Conservation (phyloP, 106 monocot genomes). For the Gastrodia elata region DNA sequence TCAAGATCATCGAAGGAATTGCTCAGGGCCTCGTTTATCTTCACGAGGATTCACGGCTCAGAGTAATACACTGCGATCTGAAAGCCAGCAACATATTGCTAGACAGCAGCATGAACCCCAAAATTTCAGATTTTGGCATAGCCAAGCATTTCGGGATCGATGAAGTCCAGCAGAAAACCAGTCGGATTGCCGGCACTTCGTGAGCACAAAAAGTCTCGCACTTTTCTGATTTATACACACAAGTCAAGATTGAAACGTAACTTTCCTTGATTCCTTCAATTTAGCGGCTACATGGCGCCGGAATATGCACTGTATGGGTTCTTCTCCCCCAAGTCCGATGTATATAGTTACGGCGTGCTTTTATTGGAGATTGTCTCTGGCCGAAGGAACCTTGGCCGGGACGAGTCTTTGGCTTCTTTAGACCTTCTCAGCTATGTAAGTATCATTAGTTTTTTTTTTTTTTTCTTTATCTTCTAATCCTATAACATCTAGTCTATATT, state of each 20-base stretch:
- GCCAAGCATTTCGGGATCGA: conserved; percentile 9
- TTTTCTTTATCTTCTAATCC: no score
- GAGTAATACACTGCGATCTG: conserved; percentile 11
- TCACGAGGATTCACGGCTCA: conserved; percentile 11
- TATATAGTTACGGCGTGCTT: conserved; percentile 11
- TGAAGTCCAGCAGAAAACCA: conserved; percentile 8
- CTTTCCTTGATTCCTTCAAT: background rate
- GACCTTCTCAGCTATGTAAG: conserved; percentile 7
- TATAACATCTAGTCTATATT: no score
- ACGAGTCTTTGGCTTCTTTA: background rate
- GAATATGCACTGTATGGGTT: conserved; percentile 9
- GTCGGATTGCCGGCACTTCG: conserved; percentile 8
- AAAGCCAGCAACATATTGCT: conserved; percentile 19
- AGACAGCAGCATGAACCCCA: conserved; percentile 11
- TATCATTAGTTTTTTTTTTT: background rate
- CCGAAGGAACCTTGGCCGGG: background rate
- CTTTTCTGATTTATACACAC: no score
- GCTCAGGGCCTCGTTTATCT: conserved; percentile 13
- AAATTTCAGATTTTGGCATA: conserved; percentile 17
- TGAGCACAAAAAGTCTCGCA: no score
- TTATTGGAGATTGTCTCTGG: conserved; percentile 13
- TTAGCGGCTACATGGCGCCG: conserved; percentile 13
- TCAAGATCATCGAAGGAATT: conserved; percentile 12
- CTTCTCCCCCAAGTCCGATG: conserved; percentile 14
- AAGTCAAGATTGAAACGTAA: no score